Percentiles rank a stretch among this genome's conserved stretches.
Evolutionary conservation across 345 rosid species (phyloP).

Genomic region (Kandelia obovata): DNA sequence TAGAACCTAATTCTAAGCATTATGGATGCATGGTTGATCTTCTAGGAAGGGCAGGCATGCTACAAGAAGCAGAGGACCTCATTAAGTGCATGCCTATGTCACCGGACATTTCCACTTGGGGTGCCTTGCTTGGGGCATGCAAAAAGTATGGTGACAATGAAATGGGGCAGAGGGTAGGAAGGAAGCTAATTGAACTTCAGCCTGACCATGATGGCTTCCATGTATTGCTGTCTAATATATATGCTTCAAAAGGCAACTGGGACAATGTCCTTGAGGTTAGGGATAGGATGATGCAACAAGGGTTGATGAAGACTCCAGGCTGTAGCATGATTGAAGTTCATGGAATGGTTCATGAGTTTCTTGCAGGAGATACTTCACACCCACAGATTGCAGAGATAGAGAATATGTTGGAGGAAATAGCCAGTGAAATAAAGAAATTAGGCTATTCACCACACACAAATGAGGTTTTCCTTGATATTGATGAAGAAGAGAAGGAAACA

Average conservation of each 20-base stretch:
- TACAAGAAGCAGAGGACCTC: constrained; percentile 61
- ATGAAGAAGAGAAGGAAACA: constrained; percentile 55
- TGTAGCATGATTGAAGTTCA: constrained; percentile 54
- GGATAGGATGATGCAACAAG: constrained; percentile 41
- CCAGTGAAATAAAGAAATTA: constrained; percentile 32
- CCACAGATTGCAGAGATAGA: constrained; percentile 39
- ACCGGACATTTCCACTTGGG: constrained; percentile 68
- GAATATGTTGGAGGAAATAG: constrained; percentile 43
- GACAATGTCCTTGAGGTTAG: constrained; percentile 45
- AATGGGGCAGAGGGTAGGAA: constrained; percentile 58
- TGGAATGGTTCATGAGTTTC: constrained; percentile 48
- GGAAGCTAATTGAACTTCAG: constrained; percentile 52
- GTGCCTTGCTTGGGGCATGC: constrained; percentile 64
- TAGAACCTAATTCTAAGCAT: constrained; percentile 58
- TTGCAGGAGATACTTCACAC: constrained; percentile 47
- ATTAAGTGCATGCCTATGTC: constrained; percentile 51
- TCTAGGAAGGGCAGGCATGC: constrained; percentile 60
- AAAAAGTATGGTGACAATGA: constrained; percentile 43
- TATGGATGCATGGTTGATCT: constrained; percentile 81
- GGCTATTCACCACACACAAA: constrained; percentile 45
- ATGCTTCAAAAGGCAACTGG: constrained; percentile 59
- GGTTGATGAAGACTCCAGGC: constrained; percentile 53
- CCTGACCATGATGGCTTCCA: constrained; percentile 61
- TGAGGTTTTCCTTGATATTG: constrained; percentile 48
- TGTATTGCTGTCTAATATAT: constrained; percentile 51